Evolutionary conservation across 306 rosid genomes (phyloP), one percentile per base, ranked within the genome.

Genomic region (Spatholobus suberectus): DNA sequence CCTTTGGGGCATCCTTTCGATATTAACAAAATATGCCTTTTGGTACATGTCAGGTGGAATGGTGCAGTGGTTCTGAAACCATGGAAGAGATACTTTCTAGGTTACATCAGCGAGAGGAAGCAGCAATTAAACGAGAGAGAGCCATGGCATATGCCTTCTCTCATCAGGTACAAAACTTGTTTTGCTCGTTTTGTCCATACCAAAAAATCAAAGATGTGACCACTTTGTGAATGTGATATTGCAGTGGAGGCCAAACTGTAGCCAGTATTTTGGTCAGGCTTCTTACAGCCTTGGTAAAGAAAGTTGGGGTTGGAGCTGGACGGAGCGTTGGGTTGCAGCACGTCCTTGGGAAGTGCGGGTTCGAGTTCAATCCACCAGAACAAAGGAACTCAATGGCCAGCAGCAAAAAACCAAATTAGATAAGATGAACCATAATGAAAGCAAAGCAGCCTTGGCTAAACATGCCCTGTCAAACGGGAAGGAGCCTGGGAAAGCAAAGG

Each of bases 271-370:
- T 38, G 94, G 92, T 8, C 95, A 90, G 54, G 91, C 93, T 77
- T 87, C 94, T 21, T 85, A 78, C 59, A 75, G 86, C 75, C 86
- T 90, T 44, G 90, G 93, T 18, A 92, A 86, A 70, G 95, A 87
- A 66, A 90, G 87, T 69, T 94, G 95, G 95, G 97, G 98, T 55
- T 94, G 98, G 98, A 92, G 97, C 84, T 93, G 96, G 97, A 85
- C 41, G 35, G 96, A 91, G 62, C 92, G 97, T 5, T 91, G 97
- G 96, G 90, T 93, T 6, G 93, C 98, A 0, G 98, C 94, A 6
- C 92, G 97, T n/a, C 98, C 98, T 15, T 92, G 95, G 94, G 97
- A 92, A 81, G 83, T 89, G 27, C 88, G 93, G 66, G 86, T 88
- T 71, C 81, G 61, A 26, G 73, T 82, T 75, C 85, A 87, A 2